These are phyloP conservation scores for Saccharomycopsis guyanensis DNA, from an alignment of 805 yeast genomes.

Conservation along the genomic window DNA sequence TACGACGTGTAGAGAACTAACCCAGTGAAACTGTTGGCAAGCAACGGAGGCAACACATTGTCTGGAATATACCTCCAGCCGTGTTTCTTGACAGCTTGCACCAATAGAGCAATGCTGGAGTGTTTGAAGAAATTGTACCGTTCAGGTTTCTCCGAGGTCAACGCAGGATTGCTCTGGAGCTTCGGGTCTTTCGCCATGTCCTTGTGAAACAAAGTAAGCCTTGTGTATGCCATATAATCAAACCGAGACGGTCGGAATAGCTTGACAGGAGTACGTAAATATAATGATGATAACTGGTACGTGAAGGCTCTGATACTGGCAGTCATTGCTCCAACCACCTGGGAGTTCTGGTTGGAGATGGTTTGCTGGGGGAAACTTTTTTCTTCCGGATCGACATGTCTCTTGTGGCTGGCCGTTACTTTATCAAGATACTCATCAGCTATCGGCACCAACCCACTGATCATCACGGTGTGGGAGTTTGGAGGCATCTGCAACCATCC, in stretches of 20 bases:
- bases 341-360: conserved; percentile 34
- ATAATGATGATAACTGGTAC: conserved; percentile 70
- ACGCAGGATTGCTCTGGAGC: no score
- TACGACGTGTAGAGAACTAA: conserved; percentile 79
- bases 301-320: conserved; percentile 82
- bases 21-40: conserved; percentile 89
- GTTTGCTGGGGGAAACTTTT: conserved; percentile 19
- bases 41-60: conserved; percentile 69
- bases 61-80: conserved; percentile 89
- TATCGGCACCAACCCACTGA: neutral
- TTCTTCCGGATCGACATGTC: neutral
- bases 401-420: neutral
- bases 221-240: conserved; percentile 69
- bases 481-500: no score
- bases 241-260: conserved; percentile 85
- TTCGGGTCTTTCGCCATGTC: conserved; percentile 7
- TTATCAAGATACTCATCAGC: neutral
- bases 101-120: conserved; percentile 68
- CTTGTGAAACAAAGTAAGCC: conserved; percentile 30
- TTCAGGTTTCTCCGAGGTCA: conserved; percentile 5
- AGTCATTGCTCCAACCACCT: conserved; percentile 67
- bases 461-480: neutral
- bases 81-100: conserved; percentile 60
- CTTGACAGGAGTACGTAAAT: conserved; percentile 75
- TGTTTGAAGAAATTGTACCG: conserved; percentile 48